Base-by-base conservation (phyloP, 352 stramenopile genomes). In the Phytophthora idaei region DNA sequence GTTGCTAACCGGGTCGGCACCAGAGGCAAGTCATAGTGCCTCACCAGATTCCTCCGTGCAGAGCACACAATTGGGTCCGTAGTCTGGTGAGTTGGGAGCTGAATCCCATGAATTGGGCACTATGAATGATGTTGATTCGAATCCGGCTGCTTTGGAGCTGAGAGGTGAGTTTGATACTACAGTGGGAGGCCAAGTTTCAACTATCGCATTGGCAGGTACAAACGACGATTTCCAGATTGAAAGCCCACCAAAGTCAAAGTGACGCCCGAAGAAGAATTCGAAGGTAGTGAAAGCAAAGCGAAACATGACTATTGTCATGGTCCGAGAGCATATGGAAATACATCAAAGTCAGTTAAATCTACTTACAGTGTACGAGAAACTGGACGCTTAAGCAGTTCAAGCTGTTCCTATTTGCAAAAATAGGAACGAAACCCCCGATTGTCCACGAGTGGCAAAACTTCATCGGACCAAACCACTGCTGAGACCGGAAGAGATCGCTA, bases 261-360 rank as follows among this genome's bases (percentile, higher is more conserved):
- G 49, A 21, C 48, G 49, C 14, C 49, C 41, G 7, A 66, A 61
- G 17, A 15, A 56, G 41, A 71, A 66, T 14, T 17, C 50, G 0
- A 15, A 32, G 39, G 47, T 44, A 12, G 49, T 57, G 10, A 71
- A 61, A 46, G 36, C 64, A 36, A 71, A 54, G 34, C 32, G 49
- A 17, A 71, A 61, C 2, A 29, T 25, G 12, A 11, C 17, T 14
- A 48, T 61, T 9, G 12, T 5, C 6, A 53, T 61, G 56, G 37
- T 58, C 10, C 31, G 61, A 32, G 41, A 32, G 41, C 56, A 60
- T n/a, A 36, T 59, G 21, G 32, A 52, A 1, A 51, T 58, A 29
- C 15, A 63, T 29, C 11, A 57, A 31, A 14, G 14, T 6, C 4
- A 52, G 39, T 17, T 60, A 10, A 70, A 34, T 36, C 31, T 65